phyloP scores from a whole-genome alignment of 257 asterid genomes.

The Solanum stenotomum region DNA sequence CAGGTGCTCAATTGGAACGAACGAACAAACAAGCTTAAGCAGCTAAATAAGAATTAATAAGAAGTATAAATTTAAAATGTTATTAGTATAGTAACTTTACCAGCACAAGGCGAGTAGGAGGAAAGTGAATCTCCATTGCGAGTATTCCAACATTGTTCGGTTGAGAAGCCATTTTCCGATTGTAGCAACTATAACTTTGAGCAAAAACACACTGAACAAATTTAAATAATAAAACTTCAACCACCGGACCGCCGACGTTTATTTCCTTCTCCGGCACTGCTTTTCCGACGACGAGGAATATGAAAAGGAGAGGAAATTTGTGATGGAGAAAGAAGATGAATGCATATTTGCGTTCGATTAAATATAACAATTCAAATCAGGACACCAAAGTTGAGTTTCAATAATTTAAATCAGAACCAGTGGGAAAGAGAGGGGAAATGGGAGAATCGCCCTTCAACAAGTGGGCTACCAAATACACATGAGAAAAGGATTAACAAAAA shows the following conservation, averaged over 20 bases:
- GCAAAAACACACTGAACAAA: neutral
- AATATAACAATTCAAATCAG: slow-evolving; percentile 1
- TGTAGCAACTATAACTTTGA: slow-evolving; percentile 6
- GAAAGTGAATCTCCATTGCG: slow-evolving; percentile 89
- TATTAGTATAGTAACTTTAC: neutral
- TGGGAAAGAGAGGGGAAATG: neutral
- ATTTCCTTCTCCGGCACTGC: no score
- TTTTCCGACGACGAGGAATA: neutral
- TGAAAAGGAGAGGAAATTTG: neutral
- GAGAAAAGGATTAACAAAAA: no score
- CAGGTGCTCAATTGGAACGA: neutral
- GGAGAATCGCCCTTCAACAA: neutral
- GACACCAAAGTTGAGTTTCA: neutral
- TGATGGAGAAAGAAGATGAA: neutral
- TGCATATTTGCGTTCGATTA: slow-evolving; percentile 5
- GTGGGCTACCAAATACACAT: neutral
- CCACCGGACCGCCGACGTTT: no score
- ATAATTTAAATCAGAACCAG: neutral
- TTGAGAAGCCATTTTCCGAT: slow-evolving; percentile 26
- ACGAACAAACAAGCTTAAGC: no score
- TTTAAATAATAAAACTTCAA: neutral
- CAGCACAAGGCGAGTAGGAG: slow-evolving; percentile 89
- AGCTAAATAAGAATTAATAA: no score
- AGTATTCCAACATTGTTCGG: slow-evolving; percentile 82
- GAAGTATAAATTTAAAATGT: neutral